Evolutionary conservation across 257 asterid species (phyloP).

Genomic region (Vinca minor): DNA sequence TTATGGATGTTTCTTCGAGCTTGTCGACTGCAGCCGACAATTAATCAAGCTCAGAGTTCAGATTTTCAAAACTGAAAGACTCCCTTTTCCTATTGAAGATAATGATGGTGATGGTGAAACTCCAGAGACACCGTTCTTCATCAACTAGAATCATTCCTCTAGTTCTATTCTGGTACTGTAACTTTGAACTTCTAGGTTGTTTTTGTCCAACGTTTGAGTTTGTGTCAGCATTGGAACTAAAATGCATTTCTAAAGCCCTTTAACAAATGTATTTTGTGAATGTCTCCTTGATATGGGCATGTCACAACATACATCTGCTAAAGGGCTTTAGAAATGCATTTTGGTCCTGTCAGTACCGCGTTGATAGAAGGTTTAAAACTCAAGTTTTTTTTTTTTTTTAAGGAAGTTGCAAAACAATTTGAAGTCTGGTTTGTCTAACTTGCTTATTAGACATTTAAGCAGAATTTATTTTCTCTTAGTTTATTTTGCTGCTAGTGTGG

Average conservation of each 20-base stretch:
- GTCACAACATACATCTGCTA: not conserved
- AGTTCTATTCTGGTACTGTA: not conserved
- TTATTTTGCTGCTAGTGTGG: not conserved
- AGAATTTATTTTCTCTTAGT: not conserved
- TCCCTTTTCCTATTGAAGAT: conserved; percentile 13
- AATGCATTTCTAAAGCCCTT: not conserved
- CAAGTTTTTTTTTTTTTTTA: too few species aligned
- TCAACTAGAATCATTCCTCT: not conserved
- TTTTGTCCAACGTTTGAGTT: too few species aligned
- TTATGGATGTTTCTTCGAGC: conserved; percentile 51
- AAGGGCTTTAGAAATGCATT: not conserved
- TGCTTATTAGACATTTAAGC: too few species aligned
- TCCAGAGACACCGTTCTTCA: conserved; percentile 8
- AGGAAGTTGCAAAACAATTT: too few species aligned
- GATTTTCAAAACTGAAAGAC: conserved; percentile 20
- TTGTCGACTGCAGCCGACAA: conserved; percentile 15
- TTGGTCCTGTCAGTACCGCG: too few species aligned
- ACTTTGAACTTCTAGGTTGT: not conserved
- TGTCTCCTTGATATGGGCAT: not conserved
- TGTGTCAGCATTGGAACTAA: too few species aligned
- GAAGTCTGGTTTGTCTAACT: too few species aligned
- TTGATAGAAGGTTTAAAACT: too few species aligned
- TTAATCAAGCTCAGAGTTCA: conserved; percentile 25
- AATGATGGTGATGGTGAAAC: conserved; percentile 4
- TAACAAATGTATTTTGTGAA: not conserved